phyloP scores from a whole-genome alignment of 306 rosid species.

The Castanopsis chinensis region DNA sequence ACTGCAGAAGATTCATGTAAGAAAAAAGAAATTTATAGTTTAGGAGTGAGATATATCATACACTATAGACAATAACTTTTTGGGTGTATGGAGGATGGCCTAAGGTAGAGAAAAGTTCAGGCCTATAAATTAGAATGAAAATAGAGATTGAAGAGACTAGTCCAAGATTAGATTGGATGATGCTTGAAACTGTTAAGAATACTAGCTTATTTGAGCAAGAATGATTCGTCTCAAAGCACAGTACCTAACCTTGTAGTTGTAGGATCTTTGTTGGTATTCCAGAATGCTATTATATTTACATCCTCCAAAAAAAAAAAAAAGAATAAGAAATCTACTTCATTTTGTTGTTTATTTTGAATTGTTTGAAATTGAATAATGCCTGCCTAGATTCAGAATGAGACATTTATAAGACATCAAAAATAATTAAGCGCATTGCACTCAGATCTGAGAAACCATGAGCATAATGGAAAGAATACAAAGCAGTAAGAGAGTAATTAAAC shows the following conservation, averaged over 20 bases:
- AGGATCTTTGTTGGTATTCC: not conserved
- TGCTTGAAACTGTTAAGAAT: not conserved
- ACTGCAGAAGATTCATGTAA: not conserved
- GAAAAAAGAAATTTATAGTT: not conserved
- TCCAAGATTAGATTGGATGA: not conserved
- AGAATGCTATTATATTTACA: not conserved
- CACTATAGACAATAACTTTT: too few relatives aligned
- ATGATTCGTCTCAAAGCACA: not conserved
- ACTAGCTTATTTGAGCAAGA: not conserved
- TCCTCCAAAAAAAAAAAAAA: not conserved
- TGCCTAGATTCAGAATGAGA: not conserved
- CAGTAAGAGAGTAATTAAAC: not conserved
- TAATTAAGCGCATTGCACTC: conserved; percentile 21
- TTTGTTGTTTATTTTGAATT: too few relatives aligned
- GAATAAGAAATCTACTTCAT: too few relatives aligned
- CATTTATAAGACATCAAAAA: conserved; percentile 14
- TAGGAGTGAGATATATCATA: not conserved
- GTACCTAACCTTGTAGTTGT: not conserved
- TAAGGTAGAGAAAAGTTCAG: too few relatives aligned
- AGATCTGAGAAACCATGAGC: conserved; percentile 34
- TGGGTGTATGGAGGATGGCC: too few relatives aligned
- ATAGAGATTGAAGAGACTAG: not conserved
- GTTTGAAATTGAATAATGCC: too few relatives aligned
- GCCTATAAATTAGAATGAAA: not conserved
- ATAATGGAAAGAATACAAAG: not conserved